Evolutionary conservation across 352 stramenopile genomes (phyloP), one percentile per base, ranked within the genome.

Genomic region (Poterioochromonas sp.): DNA sequence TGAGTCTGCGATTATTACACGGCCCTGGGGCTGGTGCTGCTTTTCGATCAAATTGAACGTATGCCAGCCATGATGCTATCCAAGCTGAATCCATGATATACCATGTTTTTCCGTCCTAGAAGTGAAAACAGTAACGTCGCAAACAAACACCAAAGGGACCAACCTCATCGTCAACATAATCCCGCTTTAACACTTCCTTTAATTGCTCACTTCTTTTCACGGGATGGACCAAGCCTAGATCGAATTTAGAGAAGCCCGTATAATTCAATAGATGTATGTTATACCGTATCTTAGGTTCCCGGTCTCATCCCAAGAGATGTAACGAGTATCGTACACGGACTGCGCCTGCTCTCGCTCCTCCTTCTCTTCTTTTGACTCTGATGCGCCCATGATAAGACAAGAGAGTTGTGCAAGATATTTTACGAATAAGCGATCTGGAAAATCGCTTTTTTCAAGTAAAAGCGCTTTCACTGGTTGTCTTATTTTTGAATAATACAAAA

Each of bases 211-310:
- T 34, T 39, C n/a, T 51, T 8, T 74, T 34, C 5, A 58, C 40
- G 0, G 5, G 3, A 22, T n/a, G 37, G 11, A 12, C 65, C 35
- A 58, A 20, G 8, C 3, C 43, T 51, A 53, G 11, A 64, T 76
- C 65, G 12, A 11, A 15, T 49, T 22, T 35, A 37, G 1, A 18
- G 2, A 54, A 76, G 26, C 54, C 3, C 3, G 3, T 12, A 39
- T 65, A 65, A 22, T 11, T 65, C 11, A 5, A 39, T 39, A 39
- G n/a, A 29, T 65, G 11, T 39, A 35, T 39, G 54, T 37, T 26
- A 39, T 58, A 78, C 47, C 71, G 32, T 78, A 69, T 3, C 15
- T 11, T 40, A 78, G 47, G 37, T 78, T 78, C 1, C 71, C 71
- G 18, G 15, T 54, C 22, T 69, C 54, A 68, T 78, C 71, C 43